Base-by-base conservation (phyloP, 176 grass and related monocot genomes). In the Musa beccarii region DNA sequence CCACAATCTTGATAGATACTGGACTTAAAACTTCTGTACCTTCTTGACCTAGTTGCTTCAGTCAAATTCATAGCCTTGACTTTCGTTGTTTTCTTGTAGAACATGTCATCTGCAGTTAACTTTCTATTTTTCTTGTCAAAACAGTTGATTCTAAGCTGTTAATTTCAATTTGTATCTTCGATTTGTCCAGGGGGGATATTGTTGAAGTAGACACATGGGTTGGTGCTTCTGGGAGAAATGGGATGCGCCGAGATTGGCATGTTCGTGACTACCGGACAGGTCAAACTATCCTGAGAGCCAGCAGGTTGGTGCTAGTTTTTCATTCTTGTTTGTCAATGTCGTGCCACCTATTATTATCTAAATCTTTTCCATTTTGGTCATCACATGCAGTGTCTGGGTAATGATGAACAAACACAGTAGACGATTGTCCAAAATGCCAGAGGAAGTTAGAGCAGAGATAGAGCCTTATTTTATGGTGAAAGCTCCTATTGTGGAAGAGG, bases 401-500 rank as follows among this genome's bases (percentile, higher is more conserved):
- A 92, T 95, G 88, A 99, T 99, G 91, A 89, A 99, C 77, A 99
- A 95, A 65, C 51, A 92, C 54, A 99, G 91, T 34, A 87, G 96
- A 67, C 91, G 74, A 52, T 92, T 99, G 70, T 80, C 96, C 3
- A 99, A 90, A 89, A 92, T 99, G 75, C 91, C 91, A 8, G 88
- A 89, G 76, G 96, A 99, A 87, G 96, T 95, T 28, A 84, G 91
- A 64, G 71, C 83, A 49, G 91, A 99, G 84, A 92, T 99, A 83
- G 86, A 77, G 68, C 86, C 96, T 16, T 88, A 95, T 78, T 99
- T 99, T 73, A 54, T 81, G 29, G 86, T 95, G 76, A 69, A 64
- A 23, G 63, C 75, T 80, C 83, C 89, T 79, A 92, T 92, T 81
- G 56, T 83, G 51, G 91, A 95, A 26, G 91, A 92, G 78, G 91